phyloP scores from a whole-genome alignment of 257 asterid species.

The Solanum chiquidenum region DNA sequence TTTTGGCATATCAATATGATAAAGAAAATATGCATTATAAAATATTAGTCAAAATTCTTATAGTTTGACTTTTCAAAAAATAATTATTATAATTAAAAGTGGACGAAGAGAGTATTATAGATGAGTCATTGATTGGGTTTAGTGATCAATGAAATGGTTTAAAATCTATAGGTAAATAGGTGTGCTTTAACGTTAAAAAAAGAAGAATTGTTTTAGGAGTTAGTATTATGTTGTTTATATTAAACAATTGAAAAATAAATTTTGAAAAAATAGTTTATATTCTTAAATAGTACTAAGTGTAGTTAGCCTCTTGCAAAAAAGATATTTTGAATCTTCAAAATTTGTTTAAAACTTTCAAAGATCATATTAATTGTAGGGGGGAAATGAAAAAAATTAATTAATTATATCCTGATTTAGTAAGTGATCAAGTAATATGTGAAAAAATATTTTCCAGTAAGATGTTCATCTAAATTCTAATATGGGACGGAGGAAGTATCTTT shows the following conservation, averaged over 20 bases:
- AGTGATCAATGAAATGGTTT: too few species aligned
- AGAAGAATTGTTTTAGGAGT: not conserved
- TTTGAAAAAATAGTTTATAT: too few species aligned
- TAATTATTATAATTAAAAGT: too few species aligned
- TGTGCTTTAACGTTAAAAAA: too few species aligned
- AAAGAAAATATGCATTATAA: too few species aligned
- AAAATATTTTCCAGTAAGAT: not conserved
- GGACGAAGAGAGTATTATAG: too few species aligned
- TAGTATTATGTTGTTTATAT: not conserved
- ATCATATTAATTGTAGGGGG: too few species aligned
- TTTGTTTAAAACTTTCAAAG: not conserved
- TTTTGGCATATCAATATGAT: too few species aligned
- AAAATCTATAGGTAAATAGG: not conserved
- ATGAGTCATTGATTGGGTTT: not conserved
- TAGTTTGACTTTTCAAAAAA: too few species aligned
- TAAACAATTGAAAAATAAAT: not conserved
- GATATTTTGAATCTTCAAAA: too few species aligned
- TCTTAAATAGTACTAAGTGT: not conserved
- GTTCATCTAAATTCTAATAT: not conserved
- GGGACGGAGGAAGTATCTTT: not conserved
- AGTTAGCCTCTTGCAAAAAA: not conserved
- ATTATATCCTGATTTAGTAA: too few species aligned
- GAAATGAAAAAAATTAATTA: rapidly evolving
- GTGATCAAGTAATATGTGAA: not conserved
- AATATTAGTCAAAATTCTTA: too few species aligned